Evolutionary conservation across 1,139 yeast genomes (phyloP).

Genomic region (Insectozyma bohioensis): DNA sequence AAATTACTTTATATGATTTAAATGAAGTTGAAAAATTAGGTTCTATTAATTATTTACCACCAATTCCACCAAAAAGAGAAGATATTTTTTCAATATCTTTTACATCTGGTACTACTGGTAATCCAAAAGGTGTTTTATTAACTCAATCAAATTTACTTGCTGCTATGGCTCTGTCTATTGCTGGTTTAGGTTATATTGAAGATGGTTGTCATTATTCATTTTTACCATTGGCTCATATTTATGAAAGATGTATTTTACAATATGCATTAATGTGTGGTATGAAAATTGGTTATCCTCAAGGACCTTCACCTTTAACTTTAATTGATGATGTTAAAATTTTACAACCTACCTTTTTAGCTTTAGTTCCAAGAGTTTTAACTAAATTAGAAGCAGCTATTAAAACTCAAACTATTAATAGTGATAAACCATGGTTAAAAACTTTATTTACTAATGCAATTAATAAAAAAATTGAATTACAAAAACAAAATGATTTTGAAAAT

Average conservation of each 20-base stretch:
- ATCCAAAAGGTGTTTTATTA: constrained; percentile 74
- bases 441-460: constrained; percentile 29
- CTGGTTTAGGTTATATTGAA: constrained; percentile 14
- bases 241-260: constrained; percentile 42
- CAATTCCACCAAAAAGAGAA: constrained; percentile 51
- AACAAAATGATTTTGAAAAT: constrained; percentile 11
- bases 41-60: constrained; percentile 38
- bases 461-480: constrained; percentile 32
- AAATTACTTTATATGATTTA: constrained; percentile 42
- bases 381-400: constrained; percentile 48
- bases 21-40: constrained; percentile 58
- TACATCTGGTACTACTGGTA: constrained; percentile 76
- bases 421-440: constrained; percentile 27
- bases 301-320: constrained; percentile 34
- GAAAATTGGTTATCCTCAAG: constrained; percentile 42
- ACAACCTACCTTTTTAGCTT: constrained; percentile 35
- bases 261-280: constrained; percentile 26
- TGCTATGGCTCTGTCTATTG: constrained; percentile 33
- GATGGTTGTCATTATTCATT: constrained; percentile 17
- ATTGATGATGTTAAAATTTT: constrained; percentile 37
- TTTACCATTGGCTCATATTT: constrained; percentile 58
- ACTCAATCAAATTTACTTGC: constrained; percentile 53
- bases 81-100: constrained; percentile 65
- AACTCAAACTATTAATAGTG: constrained; percentile 41
- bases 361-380: constrained; percentile 42